These are phyloP conservation scores for Plenodomus biglobosus DNA, from an alignment of 2,329 filamentous ascomycete species.

Conservation along the genomic window DNA sequence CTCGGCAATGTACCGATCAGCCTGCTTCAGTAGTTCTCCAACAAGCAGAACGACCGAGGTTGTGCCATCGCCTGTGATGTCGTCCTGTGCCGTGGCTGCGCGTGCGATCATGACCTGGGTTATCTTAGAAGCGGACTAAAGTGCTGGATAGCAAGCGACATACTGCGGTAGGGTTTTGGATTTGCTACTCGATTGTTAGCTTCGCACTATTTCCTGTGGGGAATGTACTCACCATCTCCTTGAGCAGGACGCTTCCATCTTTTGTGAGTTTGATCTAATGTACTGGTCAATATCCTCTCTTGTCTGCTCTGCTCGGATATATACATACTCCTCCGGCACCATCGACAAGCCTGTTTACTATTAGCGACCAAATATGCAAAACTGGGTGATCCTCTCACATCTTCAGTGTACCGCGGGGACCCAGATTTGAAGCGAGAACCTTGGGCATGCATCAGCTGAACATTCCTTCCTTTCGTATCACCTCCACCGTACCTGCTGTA, in stretches of 20 bases:
- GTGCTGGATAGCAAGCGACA: slow-evolving; percentile 9
- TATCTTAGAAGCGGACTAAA: slow-evolving; percentile 9
- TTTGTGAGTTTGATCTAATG: slow-evolving; percentile 95
- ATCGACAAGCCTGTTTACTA: slow-evolving; percentile 57
- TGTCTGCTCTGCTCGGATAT: neutral
- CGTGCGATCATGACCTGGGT: slow-evolving; percentile 67
- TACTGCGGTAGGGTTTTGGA: slow-evolving; percentile 97
- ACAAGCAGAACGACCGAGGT: slow-evolving; percentile 95
- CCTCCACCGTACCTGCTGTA: slow-evolving; percentile 47
- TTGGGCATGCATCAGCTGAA: slow-evolving; percentile 50
- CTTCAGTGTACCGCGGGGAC: slow-evolving; percentile 91
- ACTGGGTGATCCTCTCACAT: slow-evolving; percentile 69
- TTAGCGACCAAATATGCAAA: slow-evolving; percentile 46
- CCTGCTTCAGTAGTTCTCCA: slow-evolving; percentile 96
- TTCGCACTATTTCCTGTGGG: neutral
- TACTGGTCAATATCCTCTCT: slow-evolving; percentile 17
- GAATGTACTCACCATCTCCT: slow-evolving; percentile 59
- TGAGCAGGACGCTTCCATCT: slow-evolving; percentile 84
- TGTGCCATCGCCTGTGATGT: slow-evolving; percentile 97
- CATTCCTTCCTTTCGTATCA: neutral
- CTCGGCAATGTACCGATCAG: slow-evolving; percentile 92
- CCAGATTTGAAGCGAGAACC: slow-evolving; percentile 95
- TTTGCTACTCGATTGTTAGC: slow-evolving; percentile 61
- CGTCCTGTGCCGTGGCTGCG: slow-evolving; percentile 94
- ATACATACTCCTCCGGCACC: slow-evolving; percentile 59